These are phyloP conservation scores for Dinochytrium kinnereticum DNA, from an alignment of 371 early-diverging fungal genomes.

Conservation along the genomic window DNA sequence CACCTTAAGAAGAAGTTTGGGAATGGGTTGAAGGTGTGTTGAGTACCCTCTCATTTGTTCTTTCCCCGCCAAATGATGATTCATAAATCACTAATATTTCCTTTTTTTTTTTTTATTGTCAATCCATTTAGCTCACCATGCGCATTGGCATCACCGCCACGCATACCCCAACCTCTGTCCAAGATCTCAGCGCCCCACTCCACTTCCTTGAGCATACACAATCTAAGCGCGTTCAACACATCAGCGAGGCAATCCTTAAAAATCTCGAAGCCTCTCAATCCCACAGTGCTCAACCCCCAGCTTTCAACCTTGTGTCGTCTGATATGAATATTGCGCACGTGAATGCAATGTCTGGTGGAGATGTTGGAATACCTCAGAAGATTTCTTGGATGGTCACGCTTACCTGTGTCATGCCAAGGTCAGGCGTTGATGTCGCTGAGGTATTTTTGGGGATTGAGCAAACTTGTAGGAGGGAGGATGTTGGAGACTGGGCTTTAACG, in stretches of 20 bases:
- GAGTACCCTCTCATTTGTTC: too few relatives aligned
- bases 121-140: constrained; percentile 16
- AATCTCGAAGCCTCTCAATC: not conserved
- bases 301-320: constrained; percentile 14
- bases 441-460: constrained; percentile 29
- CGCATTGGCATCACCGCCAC: not conserved
- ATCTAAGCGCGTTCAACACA: not conserved
- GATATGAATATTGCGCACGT: constrained; percentile 25
- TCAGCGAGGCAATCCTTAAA: not conserved
- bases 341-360: constrained; percentile 19
- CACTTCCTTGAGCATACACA: not conserved
- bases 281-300: not conserved
- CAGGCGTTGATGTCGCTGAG: constrained; percentile 26
- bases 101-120: not conserved
- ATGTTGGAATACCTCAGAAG: not conserved
- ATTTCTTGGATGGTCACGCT: constrained; percentile 40
- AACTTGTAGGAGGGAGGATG: constrained; percentile 18
- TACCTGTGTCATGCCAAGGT: constrained; percentile 41
- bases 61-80: not conserved
- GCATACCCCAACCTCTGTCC: not conserved
- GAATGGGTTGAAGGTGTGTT: constrained; percentile 39
- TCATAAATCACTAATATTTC: constrained; percentile 13
- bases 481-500: constrained; percentile 38
- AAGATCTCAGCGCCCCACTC: not conserved
- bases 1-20: constrained; percentile 40